These are phyloP conservation scores for Mycosphaerelloides madeirae DNA, from an alignment of 2,329 filamentous ascomycete species.

Conservation along the genomic window DNA sequence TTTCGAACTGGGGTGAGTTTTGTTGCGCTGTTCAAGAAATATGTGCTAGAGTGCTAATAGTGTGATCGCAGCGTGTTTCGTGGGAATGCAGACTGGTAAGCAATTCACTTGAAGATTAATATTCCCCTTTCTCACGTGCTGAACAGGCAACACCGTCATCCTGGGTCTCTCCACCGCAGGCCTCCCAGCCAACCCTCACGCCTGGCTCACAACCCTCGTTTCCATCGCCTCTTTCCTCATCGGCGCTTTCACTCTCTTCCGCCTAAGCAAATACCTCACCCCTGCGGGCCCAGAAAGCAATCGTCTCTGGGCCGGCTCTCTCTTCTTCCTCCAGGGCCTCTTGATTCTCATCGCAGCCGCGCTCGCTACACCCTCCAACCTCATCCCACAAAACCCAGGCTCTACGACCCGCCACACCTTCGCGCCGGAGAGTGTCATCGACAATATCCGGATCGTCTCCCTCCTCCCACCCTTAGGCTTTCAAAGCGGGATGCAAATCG, in stretches of 20 bases:
- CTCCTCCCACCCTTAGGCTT: slow-evolving; percentile 48
- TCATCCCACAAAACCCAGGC: slow-evolving; percentile 44
- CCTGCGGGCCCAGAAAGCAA: slow-evolving; percentile 33
- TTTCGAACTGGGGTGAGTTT: slow-evolving; percentile 32
- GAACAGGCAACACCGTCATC: slow-evolving; percentile 58
- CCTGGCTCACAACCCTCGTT: slow-evolving; percentile 51
- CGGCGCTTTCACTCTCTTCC: slow-evolving; percentile 46
- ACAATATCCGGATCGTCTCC: slow-evolving; percentile 43
- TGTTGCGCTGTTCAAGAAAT: not conserved
- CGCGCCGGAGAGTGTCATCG: slow-evolving; percentile 25
- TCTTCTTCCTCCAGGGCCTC: slow-evolving; percentile 50
- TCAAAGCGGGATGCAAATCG: slow-evolving; percentile 52
- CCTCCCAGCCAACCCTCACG: slow-evolving; percentile 49
- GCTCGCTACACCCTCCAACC: slow-evolving; percentile 43
- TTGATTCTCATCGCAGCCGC: slow-evolving; percentile 52
- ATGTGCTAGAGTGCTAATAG: not conserved
- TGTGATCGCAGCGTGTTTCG: slow-evolving; percentile 32
- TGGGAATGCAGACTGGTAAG: slow-evolving; percentile 50
- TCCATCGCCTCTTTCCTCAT: slow-evolving; percentile 52
- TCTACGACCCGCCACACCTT: slow-evolving; percentile 18
- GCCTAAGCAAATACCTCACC: slow-evolving; percentile 37
- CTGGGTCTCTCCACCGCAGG: slow-evolving; percentile 55
- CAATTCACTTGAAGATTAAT: too few species aligned
- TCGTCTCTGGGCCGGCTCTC: slow-evolving; percentile 38
- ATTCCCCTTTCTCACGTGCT: too few species aligned